phyloP scores from a whole-genome alignment of 331 rosid species.

The Telfairia occidentalis region DNA sequence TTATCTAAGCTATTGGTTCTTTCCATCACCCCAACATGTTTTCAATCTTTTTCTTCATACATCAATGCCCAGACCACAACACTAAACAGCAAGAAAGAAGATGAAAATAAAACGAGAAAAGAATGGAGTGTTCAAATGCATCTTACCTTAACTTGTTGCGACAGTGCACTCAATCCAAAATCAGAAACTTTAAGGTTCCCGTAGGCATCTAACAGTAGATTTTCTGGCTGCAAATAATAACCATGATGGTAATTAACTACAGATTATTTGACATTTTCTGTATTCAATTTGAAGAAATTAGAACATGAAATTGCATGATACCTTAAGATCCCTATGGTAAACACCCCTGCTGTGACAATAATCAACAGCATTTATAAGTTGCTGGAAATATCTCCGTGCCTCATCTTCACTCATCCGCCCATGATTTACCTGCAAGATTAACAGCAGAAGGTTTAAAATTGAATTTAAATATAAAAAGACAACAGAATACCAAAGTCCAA shows the following conservation, averaged over 20 bases:
- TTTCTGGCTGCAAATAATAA: slow-evolving; percentile 69
- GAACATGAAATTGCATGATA: slow-evolving; percentile 16
- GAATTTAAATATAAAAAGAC: background rate
- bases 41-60: background rate
- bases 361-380: slow-evolving; percentile 92
- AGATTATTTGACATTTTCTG: background rate
- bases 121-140: background rate
- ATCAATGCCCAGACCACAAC: background rate
- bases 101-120: background rate
- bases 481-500: background rate
- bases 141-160: slow-evolving; percentile 86
- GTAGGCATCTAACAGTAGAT: slow-evolving; percentile 59
- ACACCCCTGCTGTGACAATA: slow-evolving; percentile 99
- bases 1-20: background rate
- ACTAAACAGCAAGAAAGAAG: slow-evolving; percentile 4
- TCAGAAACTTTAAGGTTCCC: slow-evolving; percentile 95
- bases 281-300: background rate
- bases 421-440: slow-evolving; percentile 62
- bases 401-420: slow-evolving; percentile 89
- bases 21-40: background rate
- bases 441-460: background rate
- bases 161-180: slow-evolving; percentile 93
- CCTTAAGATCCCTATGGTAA: slow-evolving; percentile 93
- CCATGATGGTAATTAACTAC: background rate
- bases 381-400: slow-evolving; percentile 93